Evolutionary conservation across 345 rosid species (phyloP).

Genomic region (Erodium maritimum): DNA sequence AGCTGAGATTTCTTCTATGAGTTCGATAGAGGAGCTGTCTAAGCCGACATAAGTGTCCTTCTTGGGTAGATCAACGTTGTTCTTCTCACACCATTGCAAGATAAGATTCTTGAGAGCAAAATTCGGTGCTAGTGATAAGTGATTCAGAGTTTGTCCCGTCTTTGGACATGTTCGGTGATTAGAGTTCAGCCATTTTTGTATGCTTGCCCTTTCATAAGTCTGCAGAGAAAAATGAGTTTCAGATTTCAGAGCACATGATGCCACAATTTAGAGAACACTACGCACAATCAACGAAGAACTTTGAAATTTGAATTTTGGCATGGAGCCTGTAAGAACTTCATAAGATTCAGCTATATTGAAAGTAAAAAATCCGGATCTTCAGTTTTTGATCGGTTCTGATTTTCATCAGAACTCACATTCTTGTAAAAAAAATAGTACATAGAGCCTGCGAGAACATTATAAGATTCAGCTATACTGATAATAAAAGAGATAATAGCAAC

Average conservation of each 20-base stretch:
- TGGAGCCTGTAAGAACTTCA: too few species aligned
- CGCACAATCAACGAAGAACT: too few species aligned
- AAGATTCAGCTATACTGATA: too few species aligned
- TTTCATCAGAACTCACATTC: background rate
- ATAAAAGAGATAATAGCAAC: too few species aligned
- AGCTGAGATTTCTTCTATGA: slow-evolving; percentile 27
- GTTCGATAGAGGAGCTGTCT: slow-evolving; percentile 18
- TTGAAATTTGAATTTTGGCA: too few species aligned
- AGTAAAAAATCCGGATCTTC: too few species aligned
- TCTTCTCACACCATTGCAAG: slow-evolving; percentile 47
- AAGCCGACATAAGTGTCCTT: slow-evolving; percentile 16
- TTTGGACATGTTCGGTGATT: slow-evolving; percentile 49
- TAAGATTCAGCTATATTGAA: too few species aligned
- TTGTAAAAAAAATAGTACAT: too few species aligned
- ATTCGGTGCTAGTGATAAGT: slow-evolving; percentile 42
- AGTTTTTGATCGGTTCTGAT: too few species aligned
- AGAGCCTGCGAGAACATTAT: too few species aligned
- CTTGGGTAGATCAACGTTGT: slow-evolving; percentile 33
- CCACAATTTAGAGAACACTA: too few species aligned
- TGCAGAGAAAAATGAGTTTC: slow-evolving; percentile 9
- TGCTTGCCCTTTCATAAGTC: slow-evolving; percentile 57
- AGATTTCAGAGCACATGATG: background rate
- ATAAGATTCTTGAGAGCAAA: slow-evolving; percentile 48
- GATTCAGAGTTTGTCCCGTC: slow-evolving; percentile 40
- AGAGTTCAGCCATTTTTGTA: slow-evolving; percentile 45